These are phyloP conservation scores for Phlyctochytrium bullatum DNA, from an alignment of 192 early-diverging fungal species.

Conservation along the genomic window DNA sequence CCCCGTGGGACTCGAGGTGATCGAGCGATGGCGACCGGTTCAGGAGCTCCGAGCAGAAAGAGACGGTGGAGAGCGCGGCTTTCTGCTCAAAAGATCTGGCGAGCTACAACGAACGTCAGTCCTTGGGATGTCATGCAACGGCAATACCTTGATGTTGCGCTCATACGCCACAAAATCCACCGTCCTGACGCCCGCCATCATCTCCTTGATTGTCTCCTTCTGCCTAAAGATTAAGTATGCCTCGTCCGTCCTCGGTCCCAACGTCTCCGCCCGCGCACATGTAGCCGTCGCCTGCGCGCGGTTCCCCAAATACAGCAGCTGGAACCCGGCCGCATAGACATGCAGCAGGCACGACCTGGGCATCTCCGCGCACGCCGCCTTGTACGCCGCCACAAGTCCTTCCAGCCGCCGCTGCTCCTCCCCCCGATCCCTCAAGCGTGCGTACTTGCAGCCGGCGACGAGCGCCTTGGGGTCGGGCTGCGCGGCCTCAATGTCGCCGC, in stretches of 20 bases:
- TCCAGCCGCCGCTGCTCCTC: no score
- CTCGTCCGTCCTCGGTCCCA: conserved; percentile 32
- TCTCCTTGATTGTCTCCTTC: conserved; percentile 35
- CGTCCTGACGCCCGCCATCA: conserved; percentile 2
- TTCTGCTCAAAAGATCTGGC: conserved; percentile 28
- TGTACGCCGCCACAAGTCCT: conserved; percentile 19
- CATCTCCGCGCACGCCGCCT: conserved; percentile 13
- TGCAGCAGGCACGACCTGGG: conserved; percentile 32
- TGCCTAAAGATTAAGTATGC: conserved; percentile 37
- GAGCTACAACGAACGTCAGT: conserved; percentile 1
- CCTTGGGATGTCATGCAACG: no score
- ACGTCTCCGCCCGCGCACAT: conserved; percentile 23
- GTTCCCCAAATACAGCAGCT: conserved; percentile 37
- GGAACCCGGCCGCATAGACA: conserved; percentile 32
- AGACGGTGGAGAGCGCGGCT: conserved; percentile 31
- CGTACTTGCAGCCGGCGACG: no score
- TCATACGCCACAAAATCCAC: background rate
- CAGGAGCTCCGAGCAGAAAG: conserved; percentile 48
- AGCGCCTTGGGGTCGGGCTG: no score
- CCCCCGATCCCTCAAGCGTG: no score
- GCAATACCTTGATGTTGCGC: background rate
- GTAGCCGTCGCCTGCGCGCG: conserved; percentile 34
- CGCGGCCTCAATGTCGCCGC: no score
- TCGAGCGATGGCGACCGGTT: conserved; percentile 29
- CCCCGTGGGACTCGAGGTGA: conserved; percentile 35